These are phyloP conservation scores for Trichoderma asperelloides DNA, from an alignment of 495 filamentous ascomycete genomes.

Conservation along the genomic window DNA sequence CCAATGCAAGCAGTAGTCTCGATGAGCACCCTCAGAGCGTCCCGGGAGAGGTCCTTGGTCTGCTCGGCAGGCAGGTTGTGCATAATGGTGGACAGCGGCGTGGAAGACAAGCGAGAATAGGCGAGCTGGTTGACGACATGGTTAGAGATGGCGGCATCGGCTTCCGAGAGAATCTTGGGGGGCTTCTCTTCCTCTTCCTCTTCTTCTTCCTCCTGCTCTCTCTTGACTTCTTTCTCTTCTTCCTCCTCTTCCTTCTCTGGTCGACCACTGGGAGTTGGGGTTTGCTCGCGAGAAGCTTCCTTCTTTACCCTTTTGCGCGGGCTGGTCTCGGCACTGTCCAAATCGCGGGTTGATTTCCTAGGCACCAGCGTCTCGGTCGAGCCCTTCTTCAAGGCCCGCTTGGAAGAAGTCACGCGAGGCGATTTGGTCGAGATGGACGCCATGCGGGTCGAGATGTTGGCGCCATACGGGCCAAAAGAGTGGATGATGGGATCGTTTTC, in stretches of 20 bases:
- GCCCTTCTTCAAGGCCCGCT: conserved; percentile 16
- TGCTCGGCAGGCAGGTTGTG: conserved; percentile 68
- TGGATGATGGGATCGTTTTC: conserved; percentile 88
- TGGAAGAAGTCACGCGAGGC: conserved; percentile 20
- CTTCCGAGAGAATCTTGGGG: conserved; percentile 10
- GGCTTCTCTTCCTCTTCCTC: conserved; percentile 26
- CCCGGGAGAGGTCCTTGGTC: conserved; percentile 44
- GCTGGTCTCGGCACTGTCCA: background rate
- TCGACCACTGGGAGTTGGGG: conserved; percentile 14
- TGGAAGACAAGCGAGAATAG: conserved; percentile 91
- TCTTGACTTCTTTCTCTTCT: conserved; percentile 21
- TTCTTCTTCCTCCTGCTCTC: conserved; percentile 22
- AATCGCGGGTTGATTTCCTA: background rate
- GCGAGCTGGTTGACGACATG: conserved; percentile 92
- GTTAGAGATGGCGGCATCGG: conserved; percentile 44
- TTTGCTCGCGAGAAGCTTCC: conserved; percentile 14
- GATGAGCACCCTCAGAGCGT: conserved; percentile 60
- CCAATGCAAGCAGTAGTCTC: conserved; percentile 69
- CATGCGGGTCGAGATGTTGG: conserved; percentile 69
- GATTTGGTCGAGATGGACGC: conserved; percentile 61
- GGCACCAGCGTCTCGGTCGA: background rate
- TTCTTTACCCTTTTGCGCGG: background rate
- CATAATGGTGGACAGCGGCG: conserved; percentile 79
- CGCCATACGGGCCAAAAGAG: conserved; percentile 82
- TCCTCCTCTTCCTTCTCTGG: conserved; percentile 19